Evolutionary conservation across 1,284 basidiomycete species (phyloP).

Genomic region (Cryptococcus sp.): DNA sequence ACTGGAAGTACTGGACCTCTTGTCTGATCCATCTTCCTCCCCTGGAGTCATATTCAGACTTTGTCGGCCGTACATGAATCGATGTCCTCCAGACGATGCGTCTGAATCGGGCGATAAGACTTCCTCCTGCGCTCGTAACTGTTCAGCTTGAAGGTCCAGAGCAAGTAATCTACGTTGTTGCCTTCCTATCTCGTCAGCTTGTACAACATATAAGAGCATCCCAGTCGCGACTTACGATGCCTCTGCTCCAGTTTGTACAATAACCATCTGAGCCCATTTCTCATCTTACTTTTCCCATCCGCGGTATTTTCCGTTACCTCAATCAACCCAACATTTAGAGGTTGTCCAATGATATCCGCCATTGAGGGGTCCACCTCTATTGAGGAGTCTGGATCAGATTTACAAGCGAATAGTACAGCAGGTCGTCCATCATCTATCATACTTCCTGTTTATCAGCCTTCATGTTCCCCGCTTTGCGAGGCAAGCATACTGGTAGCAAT

Average conservation of each 20-base stretch:
- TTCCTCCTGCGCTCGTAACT: background rate
- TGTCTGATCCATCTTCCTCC: constrained; percentile 17
- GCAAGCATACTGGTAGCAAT: constrained; percentile 36
- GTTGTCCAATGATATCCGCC: constrained; percentile 43
- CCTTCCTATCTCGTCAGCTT: background rate
- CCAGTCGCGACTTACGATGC: constrained; percentile 32
- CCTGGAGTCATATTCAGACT: constrained; percentile 1
- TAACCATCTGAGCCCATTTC: constrained; percentile 44
- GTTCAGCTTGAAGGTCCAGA: background rate
- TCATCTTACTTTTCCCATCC: constrained; percentile 46
- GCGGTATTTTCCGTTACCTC: constrained; percentile 37
- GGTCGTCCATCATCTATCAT: constrained; percentile 16
- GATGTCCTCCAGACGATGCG: constrained; percentile 14
- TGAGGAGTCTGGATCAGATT: constrained; percentile 37
- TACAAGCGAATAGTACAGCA: constrained; percentile 45
- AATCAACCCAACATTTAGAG: constrained; percentile 45
- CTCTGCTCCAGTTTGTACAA: constrained; percentile 40
- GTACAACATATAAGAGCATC: background rate
- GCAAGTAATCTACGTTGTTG: background rate
- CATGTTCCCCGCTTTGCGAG: background rate
- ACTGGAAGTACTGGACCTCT: constrained; percentile 28
- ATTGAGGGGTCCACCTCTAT: constrained; percentile 36
- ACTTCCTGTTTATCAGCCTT: background rate
- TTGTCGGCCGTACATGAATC: constrained; percentile 22
- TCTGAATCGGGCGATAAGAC: constrained; percentile 15